Percentiles rank a stretch among this genome's conserved stretches.
Conservation (phyloP, 352 stramenopile genomes). For the Phytophthora cryptogea region DNA sequence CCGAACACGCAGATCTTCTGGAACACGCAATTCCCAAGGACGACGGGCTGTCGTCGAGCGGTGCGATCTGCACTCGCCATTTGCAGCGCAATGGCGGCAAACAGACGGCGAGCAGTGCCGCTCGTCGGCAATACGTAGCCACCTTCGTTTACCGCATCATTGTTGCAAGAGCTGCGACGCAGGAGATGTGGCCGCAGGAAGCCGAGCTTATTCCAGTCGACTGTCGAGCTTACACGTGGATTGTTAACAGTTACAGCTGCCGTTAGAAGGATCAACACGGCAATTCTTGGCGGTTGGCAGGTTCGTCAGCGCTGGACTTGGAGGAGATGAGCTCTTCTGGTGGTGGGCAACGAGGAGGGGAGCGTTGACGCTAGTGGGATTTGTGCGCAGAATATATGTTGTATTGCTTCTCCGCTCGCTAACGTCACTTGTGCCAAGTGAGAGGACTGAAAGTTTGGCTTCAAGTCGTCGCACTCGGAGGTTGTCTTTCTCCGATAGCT, state of each 20-base stretch:
- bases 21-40: slow-evolving; percentile 15
- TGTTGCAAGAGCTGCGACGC: neutral
- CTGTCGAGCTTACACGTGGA: slow-evolving; percentile 1
- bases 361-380: neutral
- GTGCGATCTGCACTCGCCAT: slow-evolving; percentile 1
- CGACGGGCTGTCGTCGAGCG: neutral
- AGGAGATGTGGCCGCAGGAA: neutral
- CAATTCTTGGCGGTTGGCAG: neutral
- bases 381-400: neutral
- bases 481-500: neutral
- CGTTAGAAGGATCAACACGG: neutral
- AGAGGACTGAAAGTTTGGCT: neutral
- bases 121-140: neutral
- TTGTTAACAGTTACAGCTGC: neutral
- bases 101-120: neutral
- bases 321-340: neutral
- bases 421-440: neutral
- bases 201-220: neutral
- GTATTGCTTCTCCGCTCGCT: neutral
- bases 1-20: slow-evolving; percentile 8
- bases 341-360: neutral
- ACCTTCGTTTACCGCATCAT: neutral
- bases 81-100: neutral
- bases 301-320: neutral
- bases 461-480: neutral